These are phyloP conservation scores for Chaetomium tenue DNA, from an alignment of 495 filamentous ascomycete genomes.

Conservation along the genomic window DNA sequence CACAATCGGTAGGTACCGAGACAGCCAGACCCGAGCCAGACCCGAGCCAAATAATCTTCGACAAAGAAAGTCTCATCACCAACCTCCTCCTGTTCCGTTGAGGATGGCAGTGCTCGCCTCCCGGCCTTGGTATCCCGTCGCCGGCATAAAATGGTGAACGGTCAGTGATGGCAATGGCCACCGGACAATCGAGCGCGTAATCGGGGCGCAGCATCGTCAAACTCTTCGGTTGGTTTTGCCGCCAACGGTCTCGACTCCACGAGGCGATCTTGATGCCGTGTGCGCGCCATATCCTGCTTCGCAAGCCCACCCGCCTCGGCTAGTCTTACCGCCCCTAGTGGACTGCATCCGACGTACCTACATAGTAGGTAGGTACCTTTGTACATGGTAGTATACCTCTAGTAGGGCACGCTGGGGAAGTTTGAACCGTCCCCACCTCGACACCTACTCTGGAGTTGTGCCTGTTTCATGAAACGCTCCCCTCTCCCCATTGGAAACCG, in stretches of 20 bases:
- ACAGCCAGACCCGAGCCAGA: too few relatives aligned
- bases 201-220: slow-evolving; percentile 15
- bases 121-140: too few relatives aligned
- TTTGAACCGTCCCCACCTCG: background rate
- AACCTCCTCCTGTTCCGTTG: background rate
- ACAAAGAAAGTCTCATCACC: slow-evolving; percentile 12
- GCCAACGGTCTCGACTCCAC: slow-evolving; percentile 2
- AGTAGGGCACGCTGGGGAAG: too few relatives aligned
- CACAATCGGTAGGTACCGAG: background rate
- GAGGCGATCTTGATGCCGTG: slow-evolving; percentile 8
- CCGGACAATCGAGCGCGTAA: slow-evolving; percentile 5
- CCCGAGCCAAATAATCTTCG: background rate
- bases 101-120: background rate
- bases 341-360: too few relatives aligned
- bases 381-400: too few relatives aligned
- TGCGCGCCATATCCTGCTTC: background rate
- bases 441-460: background rate
- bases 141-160: background rate
- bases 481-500: background rate
- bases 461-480: slow-evolving; percentile 25
- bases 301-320: slow-evolving; percentile 7
- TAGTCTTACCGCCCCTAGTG: background rate
- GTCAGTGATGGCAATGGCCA: background rate
- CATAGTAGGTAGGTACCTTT: too few relatives aligned
- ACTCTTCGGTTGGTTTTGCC: slow-evolving; percentile 7